Conservation (phyloP, 495 filamentous ascomycete species). For the Hyaloscypha finlandica region DNA sequence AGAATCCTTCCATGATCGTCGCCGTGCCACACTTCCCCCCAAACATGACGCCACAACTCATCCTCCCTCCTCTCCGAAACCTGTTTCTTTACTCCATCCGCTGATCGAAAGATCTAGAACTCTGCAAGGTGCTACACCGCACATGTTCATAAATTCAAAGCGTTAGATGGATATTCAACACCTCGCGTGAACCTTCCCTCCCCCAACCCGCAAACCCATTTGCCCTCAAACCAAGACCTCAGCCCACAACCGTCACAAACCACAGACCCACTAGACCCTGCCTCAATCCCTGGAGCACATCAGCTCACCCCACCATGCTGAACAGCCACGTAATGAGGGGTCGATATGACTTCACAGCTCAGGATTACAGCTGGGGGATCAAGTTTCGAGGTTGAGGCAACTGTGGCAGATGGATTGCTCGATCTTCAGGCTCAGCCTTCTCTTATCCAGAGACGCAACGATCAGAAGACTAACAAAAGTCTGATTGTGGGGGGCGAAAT, state of each 20-base stretch:
- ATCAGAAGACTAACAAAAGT: not conserved
- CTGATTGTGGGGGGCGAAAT: not conserved
- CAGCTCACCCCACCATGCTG: not conserved
- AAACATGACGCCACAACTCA: not conserved
- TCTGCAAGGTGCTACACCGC: not conserved
- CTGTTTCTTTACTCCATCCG: not conserved
- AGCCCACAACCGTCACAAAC: not conserved
- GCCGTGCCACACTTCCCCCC: conserved; percentile 4
- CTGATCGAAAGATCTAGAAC: not conserved
- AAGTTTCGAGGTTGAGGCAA: not conserved
- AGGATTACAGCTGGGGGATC: not conserved
- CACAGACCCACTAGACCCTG: not conserved
- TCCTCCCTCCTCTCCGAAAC: not conserved
- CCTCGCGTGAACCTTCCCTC: conserved; percentile 1
- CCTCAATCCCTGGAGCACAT: not conserved
- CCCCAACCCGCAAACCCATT: not conserved
- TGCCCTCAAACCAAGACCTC: not conserved
- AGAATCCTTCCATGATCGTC: not conserved
- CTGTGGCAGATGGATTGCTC: not conserved
- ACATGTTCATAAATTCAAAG: not conserved
- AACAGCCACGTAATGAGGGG: conserved; percentile 1
- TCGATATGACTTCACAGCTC: conserved; percentile 5
- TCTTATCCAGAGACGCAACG: not conserved
- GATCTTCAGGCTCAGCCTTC: not conserved
- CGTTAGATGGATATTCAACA: not conserved